Conservation (phyloP, 768 basidiomycete genomes). For the Boletus fagicola region DNA sequence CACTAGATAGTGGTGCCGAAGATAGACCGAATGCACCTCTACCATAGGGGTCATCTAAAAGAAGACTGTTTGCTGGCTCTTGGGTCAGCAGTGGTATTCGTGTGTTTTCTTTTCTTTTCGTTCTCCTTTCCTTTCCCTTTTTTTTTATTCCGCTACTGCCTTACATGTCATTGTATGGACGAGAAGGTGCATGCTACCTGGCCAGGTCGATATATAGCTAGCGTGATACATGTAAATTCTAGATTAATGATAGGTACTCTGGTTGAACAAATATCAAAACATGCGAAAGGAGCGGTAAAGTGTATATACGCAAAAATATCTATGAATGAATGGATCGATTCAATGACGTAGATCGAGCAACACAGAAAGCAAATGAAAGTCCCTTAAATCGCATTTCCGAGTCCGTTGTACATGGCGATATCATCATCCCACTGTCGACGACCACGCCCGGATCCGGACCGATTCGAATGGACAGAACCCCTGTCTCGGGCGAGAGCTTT, state of each 20-base stretch:
- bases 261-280: conserved; percentile 12
- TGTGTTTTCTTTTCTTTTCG: too few species aligned
- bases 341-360: conserved; percentile 18
- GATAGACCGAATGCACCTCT: conserved; percentile 1
- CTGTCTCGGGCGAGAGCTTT: conserved; percentile 30
- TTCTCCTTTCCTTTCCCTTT: too few species aligned
- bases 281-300: conserved; percentile 12
- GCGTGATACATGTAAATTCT: conserved; percentile 28
- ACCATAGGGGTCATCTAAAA: not conserved
- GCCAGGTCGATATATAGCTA: conserved; percentile 16
- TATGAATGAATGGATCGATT: conserved; percentile 19
- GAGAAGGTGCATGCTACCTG: conserved; percentile 3
- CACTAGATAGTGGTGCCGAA: not conserved
- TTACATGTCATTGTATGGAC: conserved; percentile 1
- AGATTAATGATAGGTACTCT: conserved; percentile 28
- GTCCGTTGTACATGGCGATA: conserved; percentile 34
- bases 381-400: conserved; percentile 25
- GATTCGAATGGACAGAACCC: conserved; percentile 30
- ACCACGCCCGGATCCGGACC: conserved; percentile 20
- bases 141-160: not conserved
- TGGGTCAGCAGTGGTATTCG: not conserved
- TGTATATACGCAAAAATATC: conserved; percentile 16
- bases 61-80: not conserved
- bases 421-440: conserved; percentile 25
- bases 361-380: conserved; percentile 7